These are phyloP conservation scores for Pleurotus sapidus DNA, from an alignment of 768 basidiomycete genomes.

Conservation along the genomic window DNA sequence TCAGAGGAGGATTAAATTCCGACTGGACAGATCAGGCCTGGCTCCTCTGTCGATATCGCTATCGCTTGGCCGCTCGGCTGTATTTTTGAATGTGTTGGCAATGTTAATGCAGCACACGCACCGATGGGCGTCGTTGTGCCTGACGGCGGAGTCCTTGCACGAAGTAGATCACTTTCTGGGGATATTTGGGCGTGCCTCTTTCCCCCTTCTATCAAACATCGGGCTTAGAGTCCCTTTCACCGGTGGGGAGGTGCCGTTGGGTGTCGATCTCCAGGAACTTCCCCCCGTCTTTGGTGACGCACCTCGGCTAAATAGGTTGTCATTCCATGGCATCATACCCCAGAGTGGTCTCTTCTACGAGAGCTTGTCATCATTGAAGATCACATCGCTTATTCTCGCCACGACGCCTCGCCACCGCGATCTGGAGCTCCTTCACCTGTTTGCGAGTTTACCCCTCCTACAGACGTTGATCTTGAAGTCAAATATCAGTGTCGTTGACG, in stretches of 20 bases:
- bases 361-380: slow-evolving; percentile 22
- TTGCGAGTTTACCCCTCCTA: background rate
- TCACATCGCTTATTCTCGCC: slow-evolving; percentile 31
- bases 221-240: background rate
- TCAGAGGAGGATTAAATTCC: slow-evolving; percentile 39
- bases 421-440: background rate
- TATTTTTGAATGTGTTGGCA: slow-evolving; percentile 32
- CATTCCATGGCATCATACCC: slow-evolving; percentile 34
- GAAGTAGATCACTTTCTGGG: slow-evolving; percentile 37
- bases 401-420: slow-evolving; percentile 17
- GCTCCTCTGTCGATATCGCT: slow-evolving; percentile 42
- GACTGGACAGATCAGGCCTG: slow-evolving; percentile 48
- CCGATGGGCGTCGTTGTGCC: slow-evolving; percentile 42
- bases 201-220: slow-evolving; percentile 28
- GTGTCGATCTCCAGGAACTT: slow-evolving; percentile 14
- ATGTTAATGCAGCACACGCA: slow-evolving; percentile 33
- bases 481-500: background rate
- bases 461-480: background rate
- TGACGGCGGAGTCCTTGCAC: slow-evolving; percentile 34
- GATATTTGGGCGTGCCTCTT: slow-evolving; percentile 26
- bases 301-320: slow-evolving; percentile 29
- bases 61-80: slow-evolving; percentile 28
- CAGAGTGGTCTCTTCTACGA: slow-evolving; percentile 16
- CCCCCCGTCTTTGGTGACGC: slow-evolving; percentile 27
- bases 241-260: background rate